A percentile compares a stretch with the other conserved stretches of the same genome.
These are phyloP conservation scores for Trichophyton equinum DNA, from an alignment of 2,329 filamentous ascomycete genomes.

Conservation along the genomic window DNA sequence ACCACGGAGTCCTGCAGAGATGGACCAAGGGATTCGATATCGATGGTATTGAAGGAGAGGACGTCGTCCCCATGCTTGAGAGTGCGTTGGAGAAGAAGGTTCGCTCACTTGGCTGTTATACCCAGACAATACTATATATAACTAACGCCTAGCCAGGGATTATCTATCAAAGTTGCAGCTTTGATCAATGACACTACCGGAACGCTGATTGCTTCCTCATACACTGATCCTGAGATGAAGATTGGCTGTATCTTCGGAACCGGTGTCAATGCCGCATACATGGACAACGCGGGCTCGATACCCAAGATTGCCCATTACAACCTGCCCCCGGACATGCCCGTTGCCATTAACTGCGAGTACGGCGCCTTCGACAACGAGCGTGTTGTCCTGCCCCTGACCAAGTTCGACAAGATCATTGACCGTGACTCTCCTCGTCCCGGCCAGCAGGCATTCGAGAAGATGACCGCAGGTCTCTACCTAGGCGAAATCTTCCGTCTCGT, in stretches of 20 bases:
- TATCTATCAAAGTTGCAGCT: constrained; percentile 85
- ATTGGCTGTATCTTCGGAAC: constrained; percentile 98
- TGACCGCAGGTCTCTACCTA: constrained; percentile 89
- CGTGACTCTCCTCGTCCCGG: constrained; percentile 82
- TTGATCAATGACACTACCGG: constrained; percentile 97
- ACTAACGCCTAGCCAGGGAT: constrained; percentile 41
- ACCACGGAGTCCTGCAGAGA: constrained; percentile 80
- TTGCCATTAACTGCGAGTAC: constrained; percentile 97
- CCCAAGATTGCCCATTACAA: constrained; percentile 91
- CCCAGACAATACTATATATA: no score
- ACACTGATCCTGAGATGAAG: constrained; percentile 86
- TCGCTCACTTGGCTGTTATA: constrained; percentile 13
- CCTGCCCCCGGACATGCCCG: constrained; percentile 66
- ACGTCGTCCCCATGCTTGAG: constrained; percentile 82
- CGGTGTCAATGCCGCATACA: constrained; percentile 95
- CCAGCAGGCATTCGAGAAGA: constrained; percentile 94
- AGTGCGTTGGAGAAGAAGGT: constrained; percentile 59
- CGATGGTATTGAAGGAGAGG: constrained; percentile 74
- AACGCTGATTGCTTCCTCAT: constrained; percentile 88
- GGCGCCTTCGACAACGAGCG: constrained; percentile 94
- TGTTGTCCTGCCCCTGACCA: constrained; percentile 70
- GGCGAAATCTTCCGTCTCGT: constrained; percentile 89
- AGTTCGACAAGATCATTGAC: constrained; percentile 79
- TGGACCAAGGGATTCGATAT: constrained; percentile 99
- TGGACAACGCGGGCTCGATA: constrained; percentile 83